phyloP scores from a whole-genome alignment of 2,329 filamentous ascomycete genomes.

The Fusarium nelsonii region DNA sequence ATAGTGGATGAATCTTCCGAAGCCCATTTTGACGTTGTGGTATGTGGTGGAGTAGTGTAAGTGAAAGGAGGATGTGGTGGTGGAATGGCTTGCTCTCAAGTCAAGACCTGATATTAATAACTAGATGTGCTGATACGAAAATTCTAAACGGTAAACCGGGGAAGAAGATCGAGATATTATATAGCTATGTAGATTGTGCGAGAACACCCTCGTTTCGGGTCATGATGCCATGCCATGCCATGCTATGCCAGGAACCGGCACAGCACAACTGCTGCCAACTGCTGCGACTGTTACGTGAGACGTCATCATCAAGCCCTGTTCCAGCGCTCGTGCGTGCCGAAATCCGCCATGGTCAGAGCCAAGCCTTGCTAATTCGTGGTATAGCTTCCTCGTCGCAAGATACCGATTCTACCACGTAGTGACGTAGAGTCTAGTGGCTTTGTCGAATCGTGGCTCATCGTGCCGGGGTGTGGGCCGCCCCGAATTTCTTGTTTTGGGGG shows the following conservation, averaged over 20 bases:
- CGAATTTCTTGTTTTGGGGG: constrained; percentile 42
- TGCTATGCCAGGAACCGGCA: constrained; percentile 30
- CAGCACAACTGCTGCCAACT: constrained; percentile 27
- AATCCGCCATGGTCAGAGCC: constrained; percentile 33
- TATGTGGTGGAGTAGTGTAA: constrained; percentile 12
- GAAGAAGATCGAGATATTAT: constrained; percentile 34
- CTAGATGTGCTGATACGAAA: constrained; percentile 16
- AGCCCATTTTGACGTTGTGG: constrained; percentile 57
- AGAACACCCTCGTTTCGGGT: constrained; percentile 14
- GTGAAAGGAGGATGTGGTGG: neutral
- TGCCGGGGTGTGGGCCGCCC: constrained; percentile 34
- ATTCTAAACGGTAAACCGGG: neutral
- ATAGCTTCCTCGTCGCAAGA: constrained; percentile 35
- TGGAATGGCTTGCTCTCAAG: constrained; percentile 5
- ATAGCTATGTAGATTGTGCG: constrained; percentile 14
- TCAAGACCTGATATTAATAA: constrained; percentile 4
- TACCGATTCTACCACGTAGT: constrained; percentile 34
- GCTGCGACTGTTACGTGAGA: constrained; percentile 38
- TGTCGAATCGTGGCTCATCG: constrained; percentile 43
- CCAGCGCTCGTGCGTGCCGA: constrained; percentile 26
- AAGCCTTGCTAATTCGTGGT: constrained; percentile 28
- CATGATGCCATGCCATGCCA: constrained; percentile 3
- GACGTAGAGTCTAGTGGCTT: constrained; percentile 46
- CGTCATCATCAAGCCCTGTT: constrained; percentile 44
- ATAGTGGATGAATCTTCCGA: constrained; percentile 66